Evolutionary conservation across 805 yeast species (phyloP), one percentile per base, ranked within the genome.

Genomic region (Wickerhamomyces bovis): DNA sequence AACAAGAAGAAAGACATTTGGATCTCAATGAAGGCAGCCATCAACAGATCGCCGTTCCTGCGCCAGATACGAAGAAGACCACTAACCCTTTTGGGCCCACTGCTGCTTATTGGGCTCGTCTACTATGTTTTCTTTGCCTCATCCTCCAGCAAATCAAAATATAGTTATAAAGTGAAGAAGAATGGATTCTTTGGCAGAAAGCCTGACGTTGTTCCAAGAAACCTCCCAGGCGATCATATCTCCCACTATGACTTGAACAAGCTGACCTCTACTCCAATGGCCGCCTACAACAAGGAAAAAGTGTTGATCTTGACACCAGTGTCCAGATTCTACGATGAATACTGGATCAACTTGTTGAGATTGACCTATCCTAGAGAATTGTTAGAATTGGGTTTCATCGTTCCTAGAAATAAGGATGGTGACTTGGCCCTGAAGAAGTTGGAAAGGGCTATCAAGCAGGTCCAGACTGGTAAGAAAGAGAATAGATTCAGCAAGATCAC

Each of bases 221-320:
- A 78, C 60, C 62, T 79, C 44, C 86, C 87, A 21, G 77, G 77
- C 43, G 84, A 85, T 57, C 94, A 85, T 61, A 84, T 86, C 51
- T 76, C 85, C 35, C 95, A 86, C 60, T 88, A 85, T 61, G 89
- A 92, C 66, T 75, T 94, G 71, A 92, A 94, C 69, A 76, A 76
- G 54, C 70, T 92, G 54, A 80, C 80, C 22, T 76, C 92, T 4
- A 78, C 90, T 3, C 73, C 85, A 25, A 75, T 79, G 65, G 85
- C 96, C 19, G 80, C 80, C 43, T 75, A 75, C 48, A 85, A 88
- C 65, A 78, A 77, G 57, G 97, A 94, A 63, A 83, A 85, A 52
- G 87, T 94, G 19, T 73, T 94, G 62, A 80, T 94, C 47, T 74
- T 94, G 61, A 82, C 97, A 2, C 99, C 99, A 33, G 81, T 94